Conservation (phyloP, 163 green algal genomes). For the Chlorella variabilis region DNA sequence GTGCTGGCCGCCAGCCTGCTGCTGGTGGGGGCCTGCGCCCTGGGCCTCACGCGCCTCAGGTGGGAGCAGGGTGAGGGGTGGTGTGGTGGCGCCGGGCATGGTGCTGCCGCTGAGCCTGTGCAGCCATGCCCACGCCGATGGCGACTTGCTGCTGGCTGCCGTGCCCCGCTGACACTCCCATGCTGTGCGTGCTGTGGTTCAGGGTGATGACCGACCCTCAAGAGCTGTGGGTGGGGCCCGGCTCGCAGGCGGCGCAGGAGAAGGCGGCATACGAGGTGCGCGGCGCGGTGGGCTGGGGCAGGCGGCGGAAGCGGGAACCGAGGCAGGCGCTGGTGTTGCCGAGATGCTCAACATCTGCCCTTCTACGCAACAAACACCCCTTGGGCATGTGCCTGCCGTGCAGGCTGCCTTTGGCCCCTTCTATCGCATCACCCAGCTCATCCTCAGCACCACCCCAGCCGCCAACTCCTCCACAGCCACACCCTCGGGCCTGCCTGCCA, state of each 20-base stretch:
- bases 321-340: background rate
- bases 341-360: background rate
- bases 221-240: slow-evolving; percentile 83
- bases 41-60: slow-evolving; percentile 68
- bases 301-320: background rate
- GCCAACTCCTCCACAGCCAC: slow-evolving; percentile 15
- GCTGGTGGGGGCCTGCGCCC: slow-evolving; percentile 55
- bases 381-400: background rate
- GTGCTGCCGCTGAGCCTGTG: no score
- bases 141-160: no score
- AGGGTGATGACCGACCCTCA: slow-evolving; percentile 81
- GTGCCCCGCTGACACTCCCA: no score
- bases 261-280: slow-evolving; percentile 77
- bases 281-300: background rate
- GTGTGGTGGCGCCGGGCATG: no score
- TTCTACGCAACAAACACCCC: background rate
- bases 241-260: slow-evolving; percentile 70
- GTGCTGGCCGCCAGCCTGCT: slow-evolving; percentile 45
- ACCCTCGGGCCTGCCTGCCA: slow-evolving; percentile 60
- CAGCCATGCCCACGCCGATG: no score
- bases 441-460: slow-evolving; percentile 74
- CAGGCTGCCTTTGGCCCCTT: slow-evolving; percentile 86
- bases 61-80: background rate
- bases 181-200: no score
- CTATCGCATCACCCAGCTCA: slow-evolving; percentile 89